These are phyloP conservation scores for Blastobotrys persicus DNA, from an alignment of 1,139 yeast species.

Conservation along the genomic window DNA sequence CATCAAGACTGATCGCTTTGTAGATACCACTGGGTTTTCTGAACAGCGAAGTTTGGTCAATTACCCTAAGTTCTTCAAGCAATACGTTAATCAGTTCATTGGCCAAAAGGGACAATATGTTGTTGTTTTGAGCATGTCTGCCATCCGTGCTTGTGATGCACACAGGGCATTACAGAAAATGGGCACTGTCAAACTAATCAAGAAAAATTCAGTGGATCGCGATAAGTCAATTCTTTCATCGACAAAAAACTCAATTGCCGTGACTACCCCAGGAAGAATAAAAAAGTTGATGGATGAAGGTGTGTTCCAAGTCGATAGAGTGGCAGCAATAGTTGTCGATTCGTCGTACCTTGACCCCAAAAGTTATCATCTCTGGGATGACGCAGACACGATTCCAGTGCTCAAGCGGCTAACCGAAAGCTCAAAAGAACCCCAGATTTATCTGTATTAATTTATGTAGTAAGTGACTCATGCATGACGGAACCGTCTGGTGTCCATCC, in stretches of 20 bases:
- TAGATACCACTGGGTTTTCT: constrained; percentile 51
- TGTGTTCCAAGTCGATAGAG: constrained; percentile 38
- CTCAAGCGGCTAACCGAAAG: constrained; percentile 26
- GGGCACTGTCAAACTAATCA: constrained; percentile 61
- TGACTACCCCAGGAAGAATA: constrained; percentile 63
- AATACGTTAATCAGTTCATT: constrained; percentile 14
- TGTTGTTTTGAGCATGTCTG: constrained; percentile 64
- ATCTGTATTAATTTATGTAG: constrained; percentile 30
- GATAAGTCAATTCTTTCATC: constrained; percentile 53
- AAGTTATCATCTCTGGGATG: constrained; percentile 62
- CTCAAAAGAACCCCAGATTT: constrained; percentile 24
- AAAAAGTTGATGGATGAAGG: constrained; percentile 49
- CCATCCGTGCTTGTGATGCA: constrained; percentile 70
- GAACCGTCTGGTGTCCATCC: too few species aligned
- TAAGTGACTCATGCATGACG: too few species aligned
- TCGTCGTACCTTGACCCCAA: constrained; percentile 62
- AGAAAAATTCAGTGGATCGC: constrained; percentile 60
- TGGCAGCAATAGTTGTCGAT: constrained; percentile 55
- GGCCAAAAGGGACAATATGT: constrained; percentile 36
- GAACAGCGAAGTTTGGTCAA: constrained; percentile 50
- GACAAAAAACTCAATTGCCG: constrained; percentile 56
- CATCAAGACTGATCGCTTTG: constrained; percentile 48
- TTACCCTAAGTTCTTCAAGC: constrained; percentile 44
- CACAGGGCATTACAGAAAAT: constrained; percentile 51
- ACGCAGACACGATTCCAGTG: constrained; percentile 34